phyloP scores from a whole-genome alignment of 1,139 yeast genomes.

The Neolecta irregularis region DNA sequence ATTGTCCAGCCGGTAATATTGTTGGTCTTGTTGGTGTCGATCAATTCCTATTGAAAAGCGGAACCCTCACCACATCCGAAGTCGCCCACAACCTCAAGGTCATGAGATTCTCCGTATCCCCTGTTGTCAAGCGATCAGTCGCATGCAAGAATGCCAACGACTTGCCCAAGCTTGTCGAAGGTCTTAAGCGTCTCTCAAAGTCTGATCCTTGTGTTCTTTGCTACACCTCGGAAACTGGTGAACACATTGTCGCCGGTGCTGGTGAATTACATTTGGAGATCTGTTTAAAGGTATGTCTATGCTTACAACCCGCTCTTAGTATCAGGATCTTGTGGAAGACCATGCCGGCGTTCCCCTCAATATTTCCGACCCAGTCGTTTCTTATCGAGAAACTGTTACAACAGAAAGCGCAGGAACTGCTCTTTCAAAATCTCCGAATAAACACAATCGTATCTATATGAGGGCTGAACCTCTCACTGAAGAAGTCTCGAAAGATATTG shows the following conservation, averaged over 20 bases:
- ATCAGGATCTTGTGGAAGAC: conserved; percentile 96
- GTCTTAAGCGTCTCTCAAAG: conserved; percentile 98
- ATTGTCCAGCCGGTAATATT: conserved; percentile 99
- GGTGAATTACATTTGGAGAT: conserved; percentile 99
- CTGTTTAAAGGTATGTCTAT: conserved; percentile 76
- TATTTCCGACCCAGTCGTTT: conserved; percentile 93
- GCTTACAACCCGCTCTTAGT: too few species aligned
- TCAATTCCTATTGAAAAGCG: conserved; percentile 98
- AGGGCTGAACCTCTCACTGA: conserved; percentile 93
- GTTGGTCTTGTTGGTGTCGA: conserved; percentile 99
- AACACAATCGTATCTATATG: conserved; percentile 99
- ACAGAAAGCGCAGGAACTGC: conserved; percentile 90
- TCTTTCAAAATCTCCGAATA: conserved; percentile 98
- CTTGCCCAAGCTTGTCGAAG: conserved; percentile 98
- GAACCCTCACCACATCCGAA: conserved; percentile 96
- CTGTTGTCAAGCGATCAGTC: conserved; percentile 98
- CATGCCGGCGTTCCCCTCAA: conserved; percentile 99
- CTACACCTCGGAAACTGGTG: conserved; percentile 86
- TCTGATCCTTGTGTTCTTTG: conserved; percentile 97
- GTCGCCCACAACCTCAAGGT: conserved; percentile 98
- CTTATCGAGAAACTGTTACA: conserved; percentile 97
- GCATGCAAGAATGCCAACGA: conserved; percentile 99
- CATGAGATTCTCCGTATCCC: conserved; percentile 99
- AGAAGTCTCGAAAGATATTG: conserved; percentile 86
- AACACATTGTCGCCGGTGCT: conserved; percentile 98